Evolutionary conservation across 371 early-diverging fungal species (phyloP), one percentile per base, ranked within the genome.

Genomic region (Catenaria anguillulae): DNA sequence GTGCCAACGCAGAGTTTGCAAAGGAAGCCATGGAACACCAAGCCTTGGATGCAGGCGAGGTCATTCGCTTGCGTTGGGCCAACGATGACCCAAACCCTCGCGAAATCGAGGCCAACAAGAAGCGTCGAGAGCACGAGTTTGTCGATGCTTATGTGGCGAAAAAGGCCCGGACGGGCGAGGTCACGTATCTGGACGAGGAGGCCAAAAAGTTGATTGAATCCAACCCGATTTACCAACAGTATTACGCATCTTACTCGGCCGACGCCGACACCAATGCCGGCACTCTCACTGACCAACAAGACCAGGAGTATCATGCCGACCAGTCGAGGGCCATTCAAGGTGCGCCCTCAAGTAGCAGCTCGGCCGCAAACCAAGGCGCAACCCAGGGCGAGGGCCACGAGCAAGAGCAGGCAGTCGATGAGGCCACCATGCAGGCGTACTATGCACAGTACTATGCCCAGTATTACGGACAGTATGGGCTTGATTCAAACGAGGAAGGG

Each of bases 21-120:
- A 86, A 86, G 67, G 92, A 90, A 68, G 92, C 90, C 13, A 92
- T 92, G 92, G 77, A 80, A 66, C 81, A 83, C 58, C 92, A 92
- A 62, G 75, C 81, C 19, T 65, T 92, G 55, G 89, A 91, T 63
- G 62, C 54, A 13, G 69, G 71, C 46, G 59, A 74, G 66, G 64
- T 74, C 58, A 63, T 78, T 23, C 77, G 75, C 60, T 73, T 78
- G 2, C 71, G 79, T 10, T 58, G 58, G 58, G 58, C 58, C 29
- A 31, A 36, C 24, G 58, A 58, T 24, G 88, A 89, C 68, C 87
- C 88, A 2, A 87, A 88, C 67, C 84, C 88, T 13, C 70, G 70
- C 58, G 73, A 73, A 2, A 76, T 77, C 36, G 76, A 68, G 17
- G 73, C 75, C 33, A 70, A 67, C 61, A 76, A 78, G 36, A 73